Percentiles rank a stretch among this genome's conserved stretches.
Evolutionary conservation across 768 basidiomycete species (phyloP).

Genomic region (Rhodotorula babjevae): DNA sequence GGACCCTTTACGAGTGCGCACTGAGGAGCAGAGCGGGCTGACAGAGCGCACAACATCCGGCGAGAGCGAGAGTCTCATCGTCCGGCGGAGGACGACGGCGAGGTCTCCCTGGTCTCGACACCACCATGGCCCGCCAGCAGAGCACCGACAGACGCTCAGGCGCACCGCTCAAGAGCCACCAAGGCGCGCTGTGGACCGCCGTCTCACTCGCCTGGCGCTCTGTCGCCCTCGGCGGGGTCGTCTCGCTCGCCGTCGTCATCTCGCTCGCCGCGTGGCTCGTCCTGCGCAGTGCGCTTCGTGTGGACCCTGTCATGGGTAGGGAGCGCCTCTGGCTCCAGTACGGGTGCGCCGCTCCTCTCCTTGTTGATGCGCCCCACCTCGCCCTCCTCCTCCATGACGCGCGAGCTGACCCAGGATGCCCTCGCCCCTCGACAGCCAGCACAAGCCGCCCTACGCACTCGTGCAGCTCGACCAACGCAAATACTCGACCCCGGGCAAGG

Average conservation of each 20-base stretch:
- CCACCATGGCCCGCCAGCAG: background rate
- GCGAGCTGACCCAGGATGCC: background rate
- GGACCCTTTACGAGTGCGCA: too few relatives aligned
- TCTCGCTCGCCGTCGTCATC: background rate
- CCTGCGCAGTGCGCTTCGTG: background rate
- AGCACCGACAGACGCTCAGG: too few relatives aligned
- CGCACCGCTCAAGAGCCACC: too few relatives aligned
- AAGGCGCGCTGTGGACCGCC: background rate
- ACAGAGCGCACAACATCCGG: too few relatives aligned
- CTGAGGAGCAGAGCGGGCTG: too few relatives aligned
- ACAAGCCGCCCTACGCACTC: conserved; percentile 8
- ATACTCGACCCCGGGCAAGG: conserved; percentile 1
- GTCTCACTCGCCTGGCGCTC: background rate
- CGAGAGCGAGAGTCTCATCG: too few relatives aligned
- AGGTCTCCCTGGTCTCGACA: too few relatives aligned
- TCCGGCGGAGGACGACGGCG: too few relatives aligned
- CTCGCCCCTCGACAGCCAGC: background rate
- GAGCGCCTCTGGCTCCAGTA: conserved; percentile 29
- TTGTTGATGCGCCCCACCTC: background rate
- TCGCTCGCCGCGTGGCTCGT: background rate
- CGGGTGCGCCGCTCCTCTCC: conserved; percentile 7
- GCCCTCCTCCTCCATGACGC: background rate
- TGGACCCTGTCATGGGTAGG: background rate
- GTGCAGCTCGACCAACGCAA: background rate
- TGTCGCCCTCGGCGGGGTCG: background rate